phyloP scores from a whole-genome alignment of 139 green algal genomes.

The Coccomyxa sp. region DNA sequence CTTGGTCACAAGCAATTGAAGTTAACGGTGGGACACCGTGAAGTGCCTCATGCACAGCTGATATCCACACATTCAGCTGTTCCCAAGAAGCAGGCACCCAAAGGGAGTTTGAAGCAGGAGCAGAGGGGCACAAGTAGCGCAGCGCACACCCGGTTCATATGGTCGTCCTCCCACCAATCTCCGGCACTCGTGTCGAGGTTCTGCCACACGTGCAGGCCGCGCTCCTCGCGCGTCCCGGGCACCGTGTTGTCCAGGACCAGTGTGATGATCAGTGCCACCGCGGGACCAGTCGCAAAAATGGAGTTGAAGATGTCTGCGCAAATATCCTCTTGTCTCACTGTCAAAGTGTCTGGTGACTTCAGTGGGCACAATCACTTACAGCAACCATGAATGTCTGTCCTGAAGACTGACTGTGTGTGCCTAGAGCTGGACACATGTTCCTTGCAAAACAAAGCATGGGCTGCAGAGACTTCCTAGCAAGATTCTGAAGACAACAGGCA shows the following conservation, averaged over 20 bases:
- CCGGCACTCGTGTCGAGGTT: neutral
- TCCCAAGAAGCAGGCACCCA: too few species aligned
- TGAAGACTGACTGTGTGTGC: too few species aligned
- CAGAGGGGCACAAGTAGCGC: neutral
- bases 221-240: conserved; percentile 28
- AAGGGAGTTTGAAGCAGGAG: too few species aligned
- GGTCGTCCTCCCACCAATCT: conserved; percentile 37
- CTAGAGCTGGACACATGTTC: neutral
- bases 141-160: conserved; percentile 20
- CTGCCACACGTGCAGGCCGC: conserved; percentile 30
- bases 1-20: too few species aligned
- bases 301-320: conserved; percentile 48
- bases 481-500: neutral
- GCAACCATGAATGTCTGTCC: neutral
- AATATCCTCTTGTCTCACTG: neutral
- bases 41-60: too few species aligned
- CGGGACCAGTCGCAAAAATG: conserved; percentile 52
- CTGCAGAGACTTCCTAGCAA: neutral
- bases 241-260: conserved; percentile 66
- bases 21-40: too few species aligned
- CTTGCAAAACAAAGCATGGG: neutral
- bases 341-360: too few species aligned
- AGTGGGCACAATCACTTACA: neutral
- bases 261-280: conserved; percentile 49
- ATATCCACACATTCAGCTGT: too few species aligned